Evolutionary conservation across 768 basidiomycete species (phyloP), one percentile per base, ranked within the genome.

Genomic region (Leccinum aurantiacum): DNA sequence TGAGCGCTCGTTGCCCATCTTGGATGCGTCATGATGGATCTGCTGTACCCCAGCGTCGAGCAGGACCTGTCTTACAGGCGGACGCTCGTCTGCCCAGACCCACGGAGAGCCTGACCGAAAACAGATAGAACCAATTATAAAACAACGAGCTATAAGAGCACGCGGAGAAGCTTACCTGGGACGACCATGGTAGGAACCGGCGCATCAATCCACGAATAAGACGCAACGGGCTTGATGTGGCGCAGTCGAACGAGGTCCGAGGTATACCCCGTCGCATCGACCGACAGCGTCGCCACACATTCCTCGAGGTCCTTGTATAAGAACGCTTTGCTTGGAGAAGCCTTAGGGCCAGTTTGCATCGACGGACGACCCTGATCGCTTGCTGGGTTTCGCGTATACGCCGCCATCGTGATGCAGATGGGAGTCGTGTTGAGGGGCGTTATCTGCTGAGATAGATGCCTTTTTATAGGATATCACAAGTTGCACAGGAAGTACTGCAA

Each of bases 11-110:
- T 70, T 48, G 8, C 71, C 71, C 66, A 79, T 71, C 58, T 75
- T 76, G 55, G 76, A 79, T 22, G 77, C 80, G 69, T 90, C 85
- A 60, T 87, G 86, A 70, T 91, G 85, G 19, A 80, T 67, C 60
- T 80, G 80, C 29, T 73, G 69, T 11, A 76, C 31, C 0, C 84
- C 86, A 6, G 67, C 71, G 66, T 91, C 90, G 11, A 76, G 77
- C 4, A 78, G 76, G 14, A 90, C 84, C 8, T 69, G 77, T 63
- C 78, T 84, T 1, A 89, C 87, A 7, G 78, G 65, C 0, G 72
- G 84, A 24, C 77, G 66, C 1, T 73, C 67, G 24, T 82, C 77
- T 4, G 68, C 75, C 88, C 88, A 89, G 56, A 80, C 70, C 19
- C 80, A 79, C 0, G 88, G 87, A 0, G 83, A 84, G 0, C 87